phyloP scores from a whole-genome alignment of 2,329 filamentous ascomycete species.

The Cladosporium austrohemisphaericum region DNA sequence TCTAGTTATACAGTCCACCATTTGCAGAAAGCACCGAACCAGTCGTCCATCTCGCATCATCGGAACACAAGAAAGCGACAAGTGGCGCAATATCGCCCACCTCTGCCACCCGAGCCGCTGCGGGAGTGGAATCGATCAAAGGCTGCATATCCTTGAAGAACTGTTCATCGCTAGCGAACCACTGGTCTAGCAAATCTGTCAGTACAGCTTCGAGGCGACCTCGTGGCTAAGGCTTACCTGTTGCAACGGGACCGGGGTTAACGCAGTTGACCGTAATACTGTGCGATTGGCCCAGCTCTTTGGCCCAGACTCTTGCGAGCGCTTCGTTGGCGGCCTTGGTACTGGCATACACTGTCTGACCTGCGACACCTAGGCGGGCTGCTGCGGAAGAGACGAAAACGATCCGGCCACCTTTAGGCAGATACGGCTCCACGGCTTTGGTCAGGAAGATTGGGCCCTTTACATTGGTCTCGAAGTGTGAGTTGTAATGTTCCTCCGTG shows the following conservation, averaged over 20 bases:
- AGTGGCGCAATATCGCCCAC: constrained; percentile 60
- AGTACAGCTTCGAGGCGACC: not conserved
- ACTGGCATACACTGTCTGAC: constrained; percentile 60
- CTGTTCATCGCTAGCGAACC: constrained; percentile 2
- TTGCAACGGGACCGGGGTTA: constrained; percentile 62
- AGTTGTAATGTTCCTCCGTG: not conserved
- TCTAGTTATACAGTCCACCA: constrained; percentile 57
- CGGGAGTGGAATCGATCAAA: constrained; percentile 26
- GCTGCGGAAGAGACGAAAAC: constrained; percentile 60
- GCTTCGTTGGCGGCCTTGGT: constrained; percentile 65
- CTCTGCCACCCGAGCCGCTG: constrained; percentile 30
- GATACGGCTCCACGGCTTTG: constrained; percentile 65
- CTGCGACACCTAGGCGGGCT: constrained; percentile 53
- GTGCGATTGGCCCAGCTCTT: constrained; percentile 53
- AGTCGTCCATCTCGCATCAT: constrained; percentile 68
- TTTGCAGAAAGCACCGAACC: constrained; percentile 77
- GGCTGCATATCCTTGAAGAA: constrained; percentile 27
- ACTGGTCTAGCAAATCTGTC: constrained; percentile 19
- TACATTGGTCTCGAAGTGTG: constrained; percentile 61
- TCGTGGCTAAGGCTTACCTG: constrained; percentile 43
- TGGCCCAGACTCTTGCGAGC: constrained; percentile 64
- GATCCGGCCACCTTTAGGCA: constrained; percentile 64
- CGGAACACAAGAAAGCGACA: constrained; percentile 69
- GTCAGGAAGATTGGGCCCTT: constrained; percentile 74
- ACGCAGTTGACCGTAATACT: constrained; percentile 62